These are phyloP conservation scores for Alternaria panax DNA, from an alignment of 2,329 filamentous ascomycete species.

Conservation along the genomic window DNA sequence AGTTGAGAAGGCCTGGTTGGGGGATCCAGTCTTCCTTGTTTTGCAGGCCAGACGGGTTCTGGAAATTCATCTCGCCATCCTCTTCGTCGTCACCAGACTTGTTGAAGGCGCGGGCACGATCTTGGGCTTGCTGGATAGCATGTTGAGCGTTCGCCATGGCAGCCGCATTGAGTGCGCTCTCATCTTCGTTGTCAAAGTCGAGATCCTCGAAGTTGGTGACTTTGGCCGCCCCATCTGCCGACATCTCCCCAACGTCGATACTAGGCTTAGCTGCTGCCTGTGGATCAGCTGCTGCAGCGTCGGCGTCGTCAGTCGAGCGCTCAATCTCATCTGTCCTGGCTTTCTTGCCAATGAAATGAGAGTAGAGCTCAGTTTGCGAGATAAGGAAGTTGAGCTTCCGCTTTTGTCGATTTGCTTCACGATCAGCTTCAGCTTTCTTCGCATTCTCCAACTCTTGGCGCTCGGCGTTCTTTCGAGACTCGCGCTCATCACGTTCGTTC, in stretches of 20 bases:
- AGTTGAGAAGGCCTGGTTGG: constrained; percentile 91
- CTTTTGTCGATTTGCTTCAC: constrained; percentile 96
- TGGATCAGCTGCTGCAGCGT: constrained; percentile 53
- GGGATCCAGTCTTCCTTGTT: constrained; percentile 81
- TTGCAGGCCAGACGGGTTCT: constrained; percentile 94
- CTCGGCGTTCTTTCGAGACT: constrained; percentile 91
- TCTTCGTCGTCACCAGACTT: constrained; percentile 63
- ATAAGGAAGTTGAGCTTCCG: constrained; percentile 99
- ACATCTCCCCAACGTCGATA: constrained; percentile 57
- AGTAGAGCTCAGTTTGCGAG: constrained; percentile 97
- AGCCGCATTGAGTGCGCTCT: constrained; percentile 78
- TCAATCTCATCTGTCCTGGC: constrained; percentile 98
- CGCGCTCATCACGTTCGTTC: constrained; percentile 96
- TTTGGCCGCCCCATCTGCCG: constrained; percentile 66
- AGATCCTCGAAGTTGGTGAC: constrained; percentile 94
- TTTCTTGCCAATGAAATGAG: constrained; percentile 99
- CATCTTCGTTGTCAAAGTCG: constrained; percentile 95
- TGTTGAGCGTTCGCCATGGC: constrained; percentile 96
- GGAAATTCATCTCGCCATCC: constrained; percentile 99
- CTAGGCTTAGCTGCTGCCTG: constrained; percentile 51
- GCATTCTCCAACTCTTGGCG: constrained; percentile 96
- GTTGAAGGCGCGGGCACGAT: constrained; percentile 93
- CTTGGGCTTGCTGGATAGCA: constrained; percentile 91
- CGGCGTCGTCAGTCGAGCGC: constrained; percentile 81
- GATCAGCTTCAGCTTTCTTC: constrained; percentile 94